Base-by-base conservation (phyloP, 257 asterid genomes). In the Penstemon eatonii region DNA sequence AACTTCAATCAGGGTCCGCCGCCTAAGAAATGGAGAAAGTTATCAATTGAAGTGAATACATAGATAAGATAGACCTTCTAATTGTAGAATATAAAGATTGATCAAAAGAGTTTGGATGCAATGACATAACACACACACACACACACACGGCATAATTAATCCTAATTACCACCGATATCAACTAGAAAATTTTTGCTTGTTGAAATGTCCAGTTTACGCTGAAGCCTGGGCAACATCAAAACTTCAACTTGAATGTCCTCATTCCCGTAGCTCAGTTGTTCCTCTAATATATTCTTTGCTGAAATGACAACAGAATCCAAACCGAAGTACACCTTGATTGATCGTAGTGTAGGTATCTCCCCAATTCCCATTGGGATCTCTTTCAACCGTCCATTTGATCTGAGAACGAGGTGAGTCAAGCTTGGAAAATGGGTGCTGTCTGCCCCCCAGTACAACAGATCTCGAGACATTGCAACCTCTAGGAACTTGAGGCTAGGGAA, bases 361-460 rank as follows among this genome's bases (percentile, higher is more conserved):
- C n/a, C 60, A 37, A 60, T 13, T 39, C 12, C 66, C 6, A 9
- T 15, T 5, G 67, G 67, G 13, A 70, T 70, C 62, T 51, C 52
- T 61, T 49, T 39, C 49, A 70, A 45, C 18, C 18, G 18, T n/a
- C 8, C 2, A 7, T 3, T 0, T 1, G 55, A 4, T 8, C 66
- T 4, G 11, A 70, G 54, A 2, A 47, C 44, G 25, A 70, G 67
- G 11, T 10, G 46, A 43, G 60, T 68, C 18, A 70, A 68, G 54
- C 47, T 37, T 19, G 74, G 74, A 25, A 60, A 60, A 58, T 69
- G 61, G 18, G 4, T n/a, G 9, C 3, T 4, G 4, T 53, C 51
- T 52, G 75, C 75, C 5, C 3, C 52, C 69, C 75, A 70, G 19
- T 51, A 11, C 60, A 12, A 49, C 59, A 65, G 51, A 8, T 53